These are phyloP conservation scores for Penicillium silybi DNA, from an alignment of 495 filamentous ascomycete species.

Conservation along the genomic window DNA sequence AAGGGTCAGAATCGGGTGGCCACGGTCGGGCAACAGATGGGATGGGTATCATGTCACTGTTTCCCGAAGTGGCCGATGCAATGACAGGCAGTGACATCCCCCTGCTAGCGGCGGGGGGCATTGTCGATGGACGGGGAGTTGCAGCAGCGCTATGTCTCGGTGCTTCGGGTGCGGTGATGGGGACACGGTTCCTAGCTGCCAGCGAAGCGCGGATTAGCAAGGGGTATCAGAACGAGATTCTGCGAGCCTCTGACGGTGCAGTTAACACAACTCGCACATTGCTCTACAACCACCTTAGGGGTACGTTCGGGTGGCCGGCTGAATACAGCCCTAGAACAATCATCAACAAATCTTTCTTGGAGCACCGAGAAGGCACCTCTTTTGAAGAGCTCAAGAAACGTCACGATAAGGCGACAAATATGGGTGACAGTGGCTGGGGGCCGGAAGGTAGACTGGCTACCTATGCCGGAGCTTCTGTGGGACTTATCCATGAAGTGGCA, in stretches of 20 bases:
- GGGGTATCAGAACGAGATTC: slow-evolving; percentile 58
- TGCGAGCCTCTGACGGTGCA: slow-evolving; percentile 60
- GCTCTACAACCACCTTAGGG: slow-evolving; percentile 67
- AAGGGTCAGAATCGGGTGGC: slow-evolving; percentile 71
- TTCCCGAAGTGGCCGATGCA: slow-evolving; percentile 58
- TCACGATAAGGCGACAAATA: slow-evolving; percentile 53
- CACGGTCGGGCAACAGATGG: slow-evolving; percentile 59
- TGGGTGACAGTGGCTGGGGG: slow-evolving; percentile 60
- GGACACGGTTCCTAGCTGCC: slow-evolving; percentile 68
- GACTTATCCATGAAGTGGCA: slow-evolving; percentile 45
- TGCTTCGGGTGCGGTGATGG: slow-evolving; percentile 63
- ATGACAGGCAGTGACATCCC: slow-evolving; percentile 46
- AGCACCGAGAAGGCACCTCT: slow-evolving; percentile 50
- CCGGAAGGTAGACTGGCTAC: slow-evolving; percentile 61
- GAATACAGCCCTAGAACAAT: slow-evolving; percentile 60
- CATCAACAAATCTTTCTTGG: slow-evolving; percentile 57
- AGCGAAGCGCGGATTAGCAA: slow-evolving; percentile 57
- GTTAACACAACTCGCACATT: slow-evolving; percentile 59
- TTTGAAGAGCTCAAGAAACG: slow-evolving; percentile 56
- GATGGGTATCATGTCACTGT: slow-evolving; percentile 53
- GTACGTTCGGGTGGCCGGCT: slow-evolving; percentile 64
- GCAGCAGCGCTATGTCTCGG: slow-evolving; percentile 64
- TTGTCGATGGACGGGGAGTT: slow-evolving; percentile 62
- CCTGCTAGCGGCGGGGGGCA: slow-evolving; percentile 69
- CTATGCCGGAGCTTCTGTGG: slow-evolving; percentile 60